Evolutionary conservation across 805 yeast species (phyloP).

Genomic region (Spathaspora arborariae): DNA sequence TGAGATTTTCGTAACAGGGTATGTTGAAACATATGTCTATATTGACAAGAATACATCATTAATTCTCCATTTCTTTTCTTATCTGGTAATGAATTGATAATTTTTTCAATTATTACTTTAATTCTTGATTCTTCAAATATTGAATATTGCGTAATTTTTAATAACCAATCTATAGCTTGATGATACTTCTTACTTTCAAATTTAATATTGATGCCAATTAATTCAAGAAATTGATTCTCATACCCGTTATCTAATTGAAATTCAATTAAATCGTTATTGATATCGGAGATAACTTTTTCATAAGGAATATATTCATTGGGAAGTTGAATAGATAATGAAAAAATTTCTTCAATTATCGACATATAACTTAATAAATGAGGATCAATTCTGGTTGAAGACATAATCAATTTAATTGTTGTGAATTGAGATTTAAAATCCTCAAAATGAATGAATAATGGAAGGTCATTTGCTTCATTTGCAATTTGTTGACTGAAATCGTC

Average conservation of each 20-base stretch:
- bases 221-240: slow-evolving; percentile 61
- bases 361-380: slow-evolving; percentile 58
- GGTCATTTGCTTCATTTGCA: slow-evolving; percentile 37
- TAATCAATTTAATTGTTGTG: slow-evolving; percentile 58
- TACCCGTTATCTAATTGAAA: slow-evolving; percentile 54
- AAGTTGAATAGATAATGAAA: slow-evolving; percentile 65
- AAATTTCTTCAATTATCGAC: slow-evolving; percentile 59
- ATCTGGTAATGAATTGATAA: slow-evolving; percentile 58
- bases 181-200: slow-evolving; percentile 59
- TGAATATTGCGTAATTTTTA: slow-evolving; percentile 58
- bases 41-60: slow-evolving; percentile 63
- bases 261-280: slow-evolving; percentile 72
- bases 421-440: slow-evolving; percentile 81
- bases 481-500: slow-evolving; percentile 17
- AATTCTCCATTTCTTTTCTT: slow-evolving; percentile 58
- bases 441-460: slow-evolving; percentile 70
- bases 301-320: slow-evolving; percentile 59
- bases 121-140: slow-evolving; percentile 73
- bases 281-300: slow-evolving; percentile 70
- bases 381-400: slow-evolving; percentile 54
- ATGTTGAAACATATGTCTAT: slow-evolving; percentile 48
- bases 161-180: slow-evolving; percentile 74
- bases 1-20: slow-evolving; percentile 63
- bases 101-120: slow-evolving; percentile 58
- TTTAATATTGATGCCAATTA: slow-evolving; percentile 57